These are phyloP conservation scores for Populus alba DNA, from an alignment of 345 rosid genomes.

Conservation along the genomic window DNA sequence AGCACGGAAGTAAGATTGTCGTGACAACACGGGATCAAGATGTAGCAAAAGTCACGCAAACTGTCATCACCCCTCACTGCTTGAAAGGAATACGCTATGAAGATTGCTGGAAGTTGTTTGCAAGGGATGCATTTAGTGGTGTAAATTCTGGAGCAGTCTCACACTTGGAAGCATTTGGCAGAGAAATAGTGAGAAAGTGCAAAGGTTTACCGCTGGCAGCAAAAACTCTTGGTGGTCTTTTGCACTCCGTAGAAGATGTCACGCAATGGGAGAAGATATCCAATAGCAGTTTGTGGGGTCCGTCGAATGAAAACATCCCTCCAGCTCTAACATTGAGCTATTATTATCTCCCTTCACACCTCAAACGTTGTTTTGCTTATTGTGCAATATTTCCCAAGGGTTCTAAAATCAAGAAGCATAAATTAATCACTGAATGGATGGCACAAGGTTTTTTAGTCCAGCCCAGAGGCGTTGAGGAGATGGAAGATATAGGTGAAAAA, in stretches of 20 bases:
- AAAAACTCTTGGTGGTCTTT: slow-evolving; percentile 6
- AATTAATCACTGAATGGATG: slow-evolving; percentile 16
- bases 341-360: slow-evolving; percentile 16
- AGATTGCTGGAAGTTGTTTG: slow-evolving; percentile 15
- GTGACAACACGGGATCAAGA: neutral
- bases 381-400: slow-evolving; percentile 18
- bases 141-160: neutral
- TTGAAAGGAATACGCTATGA: neutral
- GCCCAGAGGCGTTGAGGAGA: neutral
- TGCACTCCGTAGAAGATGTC: neutral
- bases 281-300: slow-evolving; percentile 3
- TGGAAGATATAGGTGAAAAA: slow-evolving; percentile 1
- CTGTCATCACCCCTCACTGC: neutral
- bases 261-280: slow-evolving; percentile 10
- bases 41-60: neutral
- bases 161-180: slow-evolving; percentile 11
- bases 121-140: slow-evolving; percentile 3
- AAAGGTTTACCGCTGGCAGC: slow-evolving; percentile 16
- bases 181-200: slow-evolving; percentile 9
- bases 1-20: slow-evolving; percentile 5
- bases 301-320: neutral
- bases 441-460: slow-evolving; percentile 7
- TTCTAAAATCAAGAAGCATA: neutral
- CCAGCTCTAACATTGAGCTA: slow-evolving; percentile 20
- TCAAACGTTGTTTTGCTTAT: slow-evolving; percentile 17